Conservation (phyloP, 352 stramenopile genomes). For the Phytophthora foliorum region DNA sequence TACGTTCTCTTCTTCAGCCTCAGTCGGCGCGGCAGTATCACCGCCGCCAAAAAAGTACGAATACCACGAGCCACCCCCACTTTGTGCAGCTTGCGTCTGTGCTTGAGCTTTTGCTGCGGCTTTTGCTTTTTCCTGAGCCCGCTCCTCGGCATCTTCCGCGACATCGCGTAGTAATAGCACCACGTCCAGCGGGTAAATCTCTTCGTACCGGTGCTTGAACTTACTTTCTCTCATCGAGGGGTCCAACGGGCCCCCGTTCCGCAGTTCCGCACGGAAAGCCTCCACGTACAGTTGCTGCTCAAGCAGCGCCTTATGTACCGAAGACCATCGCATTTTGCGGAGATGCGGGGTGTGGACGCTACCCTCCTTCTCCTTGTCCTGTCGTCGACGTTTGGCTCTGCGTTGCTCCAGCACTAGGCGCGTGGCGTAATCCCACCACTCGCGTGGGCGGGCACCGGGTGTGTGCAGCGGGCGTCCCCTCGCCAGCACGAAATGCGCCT, state of each 20-base stretch:
- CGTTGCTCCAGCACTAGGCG: constrained; percentile 55
- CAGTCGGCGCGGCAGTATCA: constrained; percentile 19
- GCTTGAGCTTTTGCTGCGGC: constrained; percentile 30
- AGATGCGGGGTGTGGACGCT: constrained; percentile 4
- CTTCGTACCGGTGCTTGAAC: constrained; percentile 61
- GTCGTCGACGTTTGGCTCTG: constrained; percentile 34
- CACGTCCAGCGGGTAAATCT: constrained; percentile 75
- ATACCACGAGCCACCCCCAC: constrained; percentile 71
- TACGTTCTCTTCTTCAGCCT: constrained; percentile 51
- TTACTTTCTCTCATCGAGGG: constrained; percentile 51
- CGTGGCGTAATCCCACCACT: constrained; percentile 85
- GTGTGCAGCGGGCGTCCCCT: constrained; percentile 67
- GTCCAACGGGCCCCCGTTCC: constrained; percentile 50
- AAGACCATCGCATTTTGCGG: constrained; percentile 68
- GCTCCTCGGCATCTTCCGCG: constrained; percentile 67
- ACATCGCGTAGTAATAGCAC: constrained; percentile 68
- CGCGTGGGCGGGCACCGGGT: constrained; percentile 45
- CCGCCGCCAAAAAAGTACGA: constrained; percentile 80
- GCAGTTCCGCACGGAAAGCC: constrained; percentile 59
- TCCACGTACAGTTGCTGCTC: constrained; percentile 76
- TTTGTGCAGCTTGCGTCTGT: constrained; percentile 29
- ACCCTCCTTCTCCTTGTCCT: constrained; percentile 9
- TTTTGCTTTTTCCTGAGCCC: constrained; percentile 41
- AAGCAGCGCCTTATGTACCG: constrained; percentile 54
- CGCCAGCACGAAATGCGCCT: constrained; percentile 71